Conservation (phyloP, 1,139 yeast species). For the Sugiyamaella neomexicana region DNA sequence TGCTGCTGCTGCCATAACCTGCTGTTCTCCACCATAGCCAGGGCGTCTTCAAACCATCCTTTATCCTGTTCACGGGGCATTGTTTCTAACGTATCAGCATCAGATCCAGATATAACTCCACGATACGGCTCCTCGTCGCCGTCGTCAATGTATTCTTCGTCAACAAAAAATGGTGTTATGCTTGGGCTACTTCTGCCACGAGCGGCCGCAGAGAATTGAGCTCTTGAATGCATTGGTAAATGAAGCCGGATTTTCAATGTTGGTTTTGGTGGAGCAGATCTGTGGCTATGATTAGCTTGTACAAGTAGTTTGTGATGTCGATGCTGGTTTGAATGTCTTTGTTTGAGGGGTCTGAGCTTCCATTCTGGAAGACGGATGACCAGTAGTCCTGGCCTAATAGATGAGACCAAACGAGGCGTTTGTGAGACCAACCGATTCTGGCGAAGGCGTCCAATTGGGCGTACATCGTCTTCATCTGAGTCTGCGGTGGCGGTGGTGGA, state of each 20-base stretch:
- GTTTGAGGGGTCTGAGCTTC: constrained; percentile 7
- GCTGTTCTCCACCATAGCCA: constrained; percentile 18
- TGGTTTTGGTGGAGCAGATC: neutral
- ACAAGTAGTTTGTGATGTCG: constrained; percentile 2
- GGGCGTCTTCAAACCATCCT: constrained; percentile 47
- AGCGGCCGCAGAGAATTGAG: neutral
- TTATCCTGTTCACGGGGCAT: constrained; percentile 58
- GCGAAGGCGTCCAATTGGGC: constrained; percentile 6
- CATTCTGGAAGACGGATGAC: constrained; percentile 14
- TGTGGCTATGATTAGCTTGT: neutral
- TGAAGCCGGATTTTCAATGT: constrained; percentile 10
- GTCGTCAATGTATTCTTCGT: constrained; percentile 31
- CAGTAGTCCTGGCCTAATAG: constrained; percentile 3
- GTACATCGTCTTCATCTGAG: constrained; percentile 12
- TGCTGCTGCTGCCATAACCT: constrained; percentile 16
- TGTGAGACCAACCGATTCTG: neutral
- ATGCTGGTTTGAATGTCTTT: neutral
- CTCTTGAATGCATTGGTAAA: neutral
- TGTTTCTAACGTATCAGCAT: constrained; percentile 61
- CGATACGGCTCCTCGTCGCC: constrained; percentile 52
- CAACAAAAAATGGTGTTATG: constrained; percentile 15
- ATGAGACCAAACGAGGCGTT: neutral
- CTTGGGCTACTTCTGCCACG: neutral
- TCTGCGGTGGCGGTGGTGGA: neutral
- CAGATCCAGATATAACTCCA: constrained; percentile 60